Evolutionary conservation across 305 asterid genomes (phyloP), one percentile per base, ranked within the genome.

Genomic region (Fraxinus floribunda): DNA sequence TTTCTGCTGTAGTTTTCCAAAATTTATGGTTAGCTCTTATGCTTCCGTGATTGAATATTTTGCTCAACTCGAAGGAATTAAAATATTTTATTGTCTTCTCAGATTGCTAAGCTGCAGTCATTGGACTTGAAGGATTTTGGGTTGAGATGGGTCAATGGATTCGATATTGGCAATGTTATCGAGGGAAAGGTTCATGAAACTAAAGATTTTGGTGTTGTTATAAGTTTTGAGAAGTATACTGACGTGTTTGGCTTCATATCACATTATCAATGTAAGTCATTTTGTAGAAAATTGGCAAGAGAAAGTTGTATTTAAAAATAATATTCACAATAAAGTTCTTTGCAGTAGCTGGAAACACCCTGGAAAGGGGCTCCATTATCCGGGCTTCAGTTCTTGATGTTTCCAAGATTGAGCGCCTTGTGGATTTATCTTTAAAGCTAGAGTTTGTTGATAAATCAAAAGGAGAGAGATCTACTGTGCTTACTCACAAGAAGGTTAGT

Each of bases 241-340:
- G 94, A 93, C 72, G 86, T 96, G 74, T 91, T 83, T 86, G 99
- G 99, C 80, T 96, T 96, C 82, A 91, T 96, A 81, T 93, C 99
- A 26, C 98, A 88, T 71, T 80, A 92, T 85, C 99, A 96, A 46
- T 85, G 99, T 96, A 87, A 87, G 97, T 85, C 83, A 75, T 73
- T 77, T 75, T 64, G 11, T 55, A 35, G 75, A 78, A 74, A 84
- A 22, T 26, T 55, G 30, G 77, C 13, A 6, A 41, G 79, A 70
- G 38, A 10, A 70, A 34, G 34, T 81, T 79, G 76, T 84, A 18
- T 62, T 78, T 76, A 74, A 78, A 77, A 77, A 26, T 84, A 82
- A 86, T 79, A 62, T 66, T 80, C 18, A 77, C 66, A 49, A 76
- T 55, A 72, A 73, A 60, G 30, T 81, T 82, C 49, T 82, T 87